Conservation (phyloP, 805 yeast species). For the Myxozyma sirexii region DNA sequence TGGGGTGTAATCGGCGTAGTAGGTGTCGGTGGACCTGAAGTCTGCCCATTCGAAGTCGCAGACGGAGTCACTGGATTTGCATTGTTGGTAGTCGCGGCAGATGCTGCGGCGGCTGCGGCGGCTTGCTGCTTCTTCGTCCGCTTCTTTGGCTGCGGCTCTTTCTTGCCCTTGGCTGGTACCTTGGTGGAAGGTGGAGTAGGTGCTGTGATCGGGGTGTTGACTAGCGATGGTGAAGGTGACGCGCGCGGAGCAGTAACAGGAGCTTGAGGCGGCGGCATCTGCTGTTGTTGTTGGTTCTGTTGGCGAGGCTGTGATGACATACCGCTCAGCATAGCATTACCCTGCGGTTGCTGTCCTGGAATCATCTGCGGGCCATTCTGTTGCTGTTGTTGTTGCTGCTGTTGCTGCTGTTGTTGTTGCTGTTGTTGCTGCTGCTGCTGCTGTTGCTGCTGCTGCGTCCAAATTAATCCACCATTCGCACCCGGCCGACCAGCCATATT, state of each 20-base stretch:
- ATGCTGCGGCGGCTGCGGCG: conserved; percentile 27
- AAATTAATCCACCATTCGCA: conserved; percentile 15
- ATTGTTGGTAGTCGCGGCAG: conserved; percentile 14
- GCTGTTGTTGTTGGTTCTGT: conserved; percentile 29
- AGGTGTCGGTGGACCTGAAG: conserved; percentile 36
- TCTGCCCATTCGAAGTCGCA: conserved; percentile 27
- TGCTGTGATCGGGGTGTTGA: conserved; percentile 27
- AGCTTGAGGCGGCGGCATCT: conserved; percentile 33
- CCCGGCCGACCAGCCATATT: conserved; percentile 10
- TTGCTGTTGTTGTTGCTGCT: background rate
- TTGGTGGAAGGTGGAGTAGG: conserved; percentile 34
- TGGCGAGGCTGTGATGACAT: conserved; percentile 13
- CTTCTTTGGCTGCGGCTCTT: conserved; percentile 30
- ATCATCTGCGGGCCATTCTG: conserved; percentile 2
- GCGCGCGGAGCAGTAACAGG: conserved; percentile 13
- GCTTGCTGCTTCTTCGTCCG: conserved; percentile 24
- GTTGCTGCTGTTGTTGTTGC: conserved; percentile 1
- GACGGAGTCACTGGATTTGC: conserved; percentile 31
- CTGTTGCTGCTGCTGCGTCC: conserved; percentile 21
- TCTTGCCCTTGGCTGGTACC: conserved; percentile 26
- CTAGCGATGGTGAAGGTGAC: conserved; percentile 26
- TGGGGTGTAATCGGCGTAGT: conserved; percentile 36
- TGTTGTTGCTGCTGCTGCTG: background rate
- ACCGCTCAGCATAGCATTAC: conserved; percentile 1
- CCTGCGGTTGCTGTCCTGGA: conserved; percentile 7